These are phyloP conservation scores for Kandelia obovata DNA, from an alignment of 345 rosid genomes.

Conservation along the genomic window DNA sequence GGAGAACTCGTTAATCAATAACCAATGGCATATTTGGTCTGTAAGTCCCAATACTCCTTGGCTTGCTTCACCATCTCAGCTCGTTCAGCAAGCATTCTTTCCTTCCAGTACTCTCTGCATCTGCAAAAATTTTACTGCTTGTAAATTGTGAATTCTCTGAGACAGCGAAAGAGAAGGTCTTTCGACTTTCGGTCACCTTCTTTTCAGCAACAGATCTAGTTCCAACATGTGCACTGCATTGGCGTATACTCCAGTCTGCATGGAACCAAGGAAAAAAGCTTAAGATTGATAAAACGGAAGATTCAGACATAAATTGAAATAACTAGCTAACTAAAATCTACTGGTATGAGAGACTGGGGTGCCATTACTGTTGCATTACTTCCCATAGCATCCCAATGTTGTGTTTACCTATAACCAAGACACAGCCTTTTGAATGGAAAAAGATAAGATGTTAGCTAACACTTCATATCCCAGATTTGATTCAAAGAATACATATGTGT, in stretches of 20 bases:
- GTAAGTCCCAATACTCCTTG: constrained; percentile 68
- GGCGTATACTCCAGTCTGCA: constrained; percentile 70
- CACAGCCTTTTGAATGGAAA: too few species aligned
- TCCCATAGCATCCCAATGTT: background rate
- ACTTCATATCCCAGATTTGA: too few species aligned
- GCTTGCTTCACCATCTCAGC: constrained; percentile 69
- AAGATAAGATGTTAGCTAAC: too few species aligned
- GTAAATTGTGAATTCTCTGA: background rate
- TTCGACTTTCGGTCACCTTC: constrained; percentile 37
- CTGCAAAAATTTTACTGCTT: constrained; percentile 33
- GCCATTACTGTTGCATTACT: background rate
- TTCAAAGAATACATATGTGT: too few species aligned
- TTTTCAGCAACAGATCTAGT: constrained; percentile 63
- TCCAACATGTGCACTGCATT: constrained; percentile 75
- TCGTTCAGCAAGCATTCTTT: constrained; percentile 51
- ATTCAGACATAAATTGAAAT: background rate
- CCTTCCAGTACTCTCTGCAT: constrained; percentile 71
- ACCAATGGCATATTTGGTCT: constrained; percentile 56
- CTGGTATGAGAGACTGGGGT: background rate
- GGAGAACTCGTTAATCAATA: constrained; percentile 27
- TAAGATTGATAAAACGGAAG: background rate
- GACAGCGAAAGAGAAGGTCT: background rate
- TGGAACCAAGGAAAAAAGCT: background rate
- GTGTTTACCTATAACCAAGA: background rate
- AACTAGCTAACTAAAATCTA: background rate